Percentiles rank a stretch among this genome's conserved stretches.
Conservation (phyloP, 257 asterid genomes). For the Leptodermis oblonga region DNA sequence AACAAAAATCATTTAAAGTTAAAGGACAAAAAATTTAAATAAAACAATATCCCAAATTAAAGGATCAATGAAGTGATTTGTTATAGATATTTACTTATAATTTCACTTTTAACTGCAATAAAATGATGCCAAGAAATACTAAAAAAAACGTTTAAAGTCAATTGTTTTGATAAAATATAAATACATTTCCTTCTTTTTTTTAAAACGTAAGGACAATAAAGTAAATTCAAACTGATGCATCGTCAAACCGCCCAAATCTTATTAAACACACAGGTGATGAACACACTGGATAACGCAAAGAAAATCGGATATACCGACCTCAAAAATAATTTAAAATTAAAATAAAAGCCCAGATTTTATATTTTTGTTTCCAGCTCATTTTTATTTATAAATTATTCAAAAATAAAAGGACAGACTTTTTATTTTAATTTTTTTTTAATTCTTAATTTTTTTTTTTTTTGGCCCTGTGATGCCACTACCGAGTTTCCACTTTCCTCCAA, state of each 20-base stretch:
- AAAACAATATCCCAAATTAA: no score
- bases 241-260: neutral
- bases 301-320: no score
- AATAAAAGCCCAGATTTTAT: neutral
- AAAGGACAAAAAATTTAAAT: no score
- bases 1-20: no score
- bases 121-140: no score
- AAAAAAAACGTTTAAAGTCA: no score
- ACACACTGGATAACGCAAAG: neutral
- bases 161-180: no score
- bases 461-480: neutral
- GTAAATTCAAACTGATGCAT: neutral
- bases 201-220: neutral
- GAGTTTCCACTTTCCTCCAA: neutral
- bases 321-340: neutral
- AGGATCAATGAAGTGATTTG: no score
- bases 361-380: slow-evolving; percentile 11
- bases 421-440: neutral
- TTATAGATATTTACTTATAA: no score
- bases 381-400: neutral
- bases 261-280: neutral
- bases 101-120: no score
- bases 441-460: neutral
- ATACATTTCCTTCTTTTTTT: no score
- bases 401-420: neutral